Evolutionary conservation across 768 basidiomycete species (phyloP), one percentile per base, ranked within the genome.

Genomic region (Leccinum arenicola): DNA sequence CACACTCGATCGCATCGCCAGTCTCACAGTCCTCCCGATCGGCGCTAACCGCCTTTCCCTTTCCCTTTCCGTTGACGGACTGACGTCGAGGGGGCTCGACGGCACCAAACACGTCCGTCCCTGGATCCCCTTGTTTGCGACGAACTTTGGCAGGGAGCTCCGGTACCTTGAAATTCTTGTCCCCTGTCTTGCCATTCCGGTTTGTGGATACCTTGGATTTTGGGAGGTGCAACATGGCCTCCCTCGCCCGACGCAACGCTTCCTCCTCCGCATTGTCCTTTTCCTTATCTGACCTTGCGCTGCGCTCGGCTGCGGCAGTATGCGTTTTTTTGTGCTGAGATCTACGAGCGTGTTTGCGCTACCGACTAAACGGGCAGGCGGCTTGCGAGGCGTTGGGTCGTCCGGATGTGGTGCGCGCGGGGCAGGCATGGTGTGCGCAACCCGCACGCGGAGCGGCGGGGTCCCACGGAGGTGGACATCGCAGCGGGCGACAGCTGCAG

Each of bases 311-410:
- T 56, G 62, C 1, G 57, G 40, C 47, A 63, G 62, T 31, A 72
- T 73, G 10, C 68, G 65, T 29, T 63, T 71, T 36, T 56, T 67
- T 2, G 62, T 64, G 6, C 64, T 60, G 8, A 68, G 59, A 23
- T 67, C 63, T 2, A 58, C 50, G 4, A 69, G 54, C 12, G 54
- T 57, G 25, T 57, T 58, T 2, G 5, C 3, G 40, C 40, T 33
- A 23, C 40, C 61, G 11, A 58, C 33, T 23, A 75, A 61, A 49
- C 76, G 56, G 6, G 64, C 61, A 4, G 88, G 87, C 0, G 89
- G 88, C 31, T 80, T 77, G 17, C 90, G 87, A 8, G 90, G 90
- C 6, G 86, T 89, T 0, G 89, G 89, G 60, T 92, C 90, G 61
- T 92, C 90, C 0, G 89, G 90, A 36, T 89, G 78, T 4, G 86